These are phyloP conservation scores for Rhizopus arrhizus DNA, from an alignment of 371 early-diverging fungal genomes.

Conservation along the genomic window DNA sequence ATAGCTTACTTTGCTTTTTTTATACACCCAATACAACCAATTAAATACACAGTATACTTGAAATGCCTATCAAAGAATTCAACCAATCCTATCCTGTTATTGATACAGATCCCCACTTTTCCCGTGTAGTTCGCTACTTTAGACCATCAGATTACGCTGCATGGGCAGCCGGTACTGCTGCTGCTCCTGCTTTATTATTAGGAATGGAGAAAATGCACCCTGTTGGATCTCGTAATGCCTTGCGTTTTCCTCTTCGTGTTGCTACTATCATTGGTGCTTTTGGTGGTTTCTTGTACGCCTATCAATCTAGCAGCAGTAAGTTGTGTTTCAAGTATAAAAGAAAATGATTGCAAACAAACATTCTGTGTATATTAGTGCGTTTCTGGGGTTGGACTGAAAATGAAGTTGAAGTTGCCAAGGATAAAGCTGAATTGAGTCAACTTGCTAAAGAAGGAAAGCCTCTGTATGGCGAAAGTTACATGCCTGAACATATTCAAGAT, in stretches of 20 bases:
- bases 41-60: slow-evolving; percentile 1
- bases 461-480: slow-evolving; percentile 67
- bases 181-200: slow-evolving; percentile 74
- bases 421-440: slow-evolving; percentile 67
- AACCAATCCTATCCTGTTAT: slow-evolving; percentile 66
- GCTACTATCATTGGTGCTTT: slow-evolving; percentile 60
- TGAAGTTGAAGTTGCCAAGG: slow-evolving; percentile 73
- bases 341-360: background rate
- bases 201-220: slow-evolving; percentile 62
- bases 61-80: slow-evolving; percentile 54
- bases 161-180: slow-evolving; percentile 69
- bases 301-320: slow-evolving; percentile 71
- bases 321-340: slow-evolving; percentile 6
- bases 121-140: slow-evolving; percentile 87
- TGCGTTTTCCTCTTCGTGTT: slow-evolving; percentile 56
- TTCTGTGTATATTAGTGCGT: slow-evolving; percentile 59
- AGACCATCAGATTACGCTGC: slow-evolving; percentile 79
- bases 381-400: slow-evolving; percentile 96
- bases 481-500: slow-evolving; percentile 67
- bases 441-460: slow-evolving; percentile 71
- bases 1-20: no score
- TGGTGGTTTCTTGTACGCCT: slow-evolving; percentile 73
- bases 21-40: no score
- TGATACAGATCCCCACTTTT: slow-evolving; percentile 80
- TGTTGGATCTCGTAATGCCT: slow-evolving; percentile 47